Evolutionary conservation across 345 rosid genomes (phyloP).

Genomic region (Eucalyptus guilfoylei): DNA sequence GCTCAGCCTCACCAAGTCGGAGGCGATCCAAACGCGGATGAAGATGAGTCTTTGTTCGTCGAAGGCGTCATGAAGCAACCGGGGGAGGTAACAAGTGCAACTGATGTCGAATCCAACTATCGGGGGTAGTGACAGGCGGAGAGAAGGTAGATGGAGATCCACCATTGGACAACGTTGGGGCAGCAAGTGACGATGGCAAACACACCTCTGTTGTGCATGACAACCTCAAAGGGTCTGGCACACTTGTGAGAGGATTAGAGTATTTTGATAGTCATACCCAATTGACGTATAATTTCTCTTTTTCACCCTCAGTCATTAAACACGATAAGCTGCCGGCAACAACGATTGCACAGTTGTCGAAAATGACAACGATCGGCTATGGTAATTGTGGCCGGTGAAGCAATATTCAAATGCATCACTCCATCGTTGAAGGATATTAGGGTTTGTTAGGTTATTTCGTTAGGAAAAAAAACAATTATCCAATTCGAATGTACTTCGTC

Average conservation of each 20-base stretch:
- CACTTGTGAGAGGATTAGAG: neutral
- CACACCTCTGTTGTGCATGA: neutral
- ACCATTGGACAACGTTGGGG: neutral
- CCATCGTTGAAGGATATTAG: neutral
- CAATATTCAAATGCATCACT: neutral
- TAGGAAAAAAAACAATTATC: neutral
- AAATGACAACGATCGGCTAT: neutral
- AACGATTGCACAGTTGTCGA: rapidly evolving
- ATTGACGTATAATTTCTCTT: neutral
- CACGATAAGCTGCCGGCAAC: rapidly evolving
- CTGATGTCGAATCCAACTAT: neutral
- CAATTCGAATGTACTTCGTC: neutral
- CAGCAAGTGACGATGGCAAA: neutral
- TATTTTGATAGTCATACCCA: neutral
- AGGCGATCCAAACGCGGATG: neutral
- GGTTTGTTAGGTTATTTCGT: neutral
- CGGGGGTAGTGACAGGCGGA: neutral
- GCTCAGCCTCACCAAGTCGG: neutral
- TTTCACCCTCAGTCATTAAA: neutral
- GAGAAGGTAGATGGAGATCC: neutral
- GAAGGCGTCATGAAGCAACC: neutral
- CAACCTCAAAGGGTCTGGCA: neutral
- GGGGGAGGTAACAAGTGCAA: neutral
- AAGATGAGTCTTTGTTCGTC: neutral
- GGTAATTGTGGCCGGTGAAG: neutral